Evolutionary conservation across 345 rosid species (phyloP).

Genomic region (Kandelia obovata): DNA sequence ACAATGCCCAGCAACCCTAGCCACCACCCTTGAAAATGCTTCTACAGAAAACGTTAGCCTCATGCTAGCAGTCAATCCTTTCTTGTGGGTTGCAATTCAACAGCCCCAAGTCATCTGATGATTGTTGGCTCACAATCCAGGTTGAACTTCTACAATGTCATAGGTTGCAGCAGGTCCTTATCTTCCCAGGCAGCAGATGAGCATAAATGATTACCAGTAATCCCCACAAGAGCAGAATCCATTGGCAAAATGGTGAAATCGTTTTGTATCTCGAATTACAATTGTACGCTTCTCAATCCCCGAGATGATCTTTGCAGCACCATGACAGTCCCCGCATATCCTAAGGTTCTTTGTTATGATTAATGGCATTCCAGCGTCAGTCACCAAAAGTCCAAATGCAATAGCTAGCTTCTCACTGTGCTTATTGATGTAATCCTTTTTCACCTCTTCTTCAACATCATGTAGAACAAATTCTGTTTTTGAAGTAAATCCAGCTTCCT

Average conservation of each 20-base stretch:
- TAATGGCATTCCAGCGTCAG: conserved; percentile 35
- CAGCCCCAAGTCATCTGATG: no score
- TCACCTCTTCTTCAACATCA: conserved; percentile 63
- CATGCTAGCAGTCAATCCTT: no score
- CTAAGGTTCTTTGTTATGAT: conserved; percentile 64
- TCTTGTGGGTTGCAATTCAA: no score
- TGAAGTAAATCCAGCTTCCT: conserved; percentile 37
- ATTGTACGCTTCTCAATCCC: conserved; percentile 50
- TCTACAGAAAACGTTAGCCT: no score
- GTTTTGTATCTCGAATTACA: conserved; percentile 61
- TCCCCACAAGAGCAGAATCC: conserved; percentile 67
- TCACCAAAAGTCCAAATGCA: conserved; percentile 60
- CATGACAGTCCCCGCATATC: conserved; percentile 68
- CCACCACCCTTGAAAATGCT: no score
- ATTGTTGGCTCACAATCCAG: no score
- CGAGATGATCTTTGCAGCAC: conserved; percentile 46
- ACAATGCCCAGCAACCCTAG: no score
- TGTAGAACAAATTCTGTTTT: conserved; percentile 66
- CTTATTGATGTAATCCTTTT: conserved; percentile 54
- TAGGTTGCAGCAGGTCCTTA: no score
- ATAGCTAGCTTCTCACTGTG: conserved; percentile 77
- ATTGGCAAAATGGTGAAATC: conserved; percentile 70
- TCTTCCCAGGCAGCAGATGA: no score
- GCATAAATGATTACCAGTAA: conserved; percentile 44
- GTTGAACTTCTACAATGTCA: no score